Conservation (phyloP, 1,284 basidiomycete species). For the Paramarasmius palmivorus region DNA sequence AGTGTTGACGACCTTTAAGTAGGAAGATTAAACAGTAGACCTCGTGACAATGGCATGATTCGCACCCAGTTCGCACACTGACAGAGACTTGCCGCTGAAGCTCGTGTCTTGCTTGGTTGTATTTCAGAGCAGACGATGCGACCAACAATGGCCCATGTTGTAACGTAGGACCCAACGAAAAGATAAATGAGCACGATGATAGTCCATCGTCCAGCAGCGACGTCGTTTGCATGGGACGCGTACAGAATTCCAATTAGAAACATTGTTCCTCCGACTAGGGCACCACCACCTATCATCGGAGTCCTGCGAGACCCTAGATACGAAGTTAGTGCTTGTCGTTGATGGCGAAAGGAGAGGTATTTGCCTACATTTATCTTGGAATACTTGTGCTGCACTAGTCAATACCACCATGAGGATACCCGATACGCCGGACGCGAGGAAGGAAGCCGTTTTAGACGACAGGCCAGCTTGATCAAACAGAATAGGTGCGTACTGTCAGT, state of each 20-base stretch:
- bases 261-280: constrained; percentile 1
- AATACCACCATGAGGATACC: constrained; percentile 47
- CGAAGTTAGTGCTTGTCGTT: background rate
- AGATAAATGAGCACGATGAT: constrained; percentile 9
- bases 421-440: constrained; percentile 53
- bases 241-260: constrained; percentile 4
- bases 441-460: constrained; percentile 42
- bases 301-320: background rate
- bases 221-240: constrained; percentile 4
- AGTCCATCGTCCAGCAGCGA: background rate
- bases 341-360: background rate
- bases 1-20: constrained; percentile 1
- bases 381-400: constrained; percentile 23
- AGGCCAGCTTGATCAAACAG: constrained; percentile 53
- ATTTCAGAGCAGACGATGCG: constrained; percentile 4
- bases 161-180: constrained; percentile 2
- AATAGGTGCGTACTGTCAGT: constrained; percentile 47
- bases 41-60: background rate
- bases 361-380: constrained; percentile 6
- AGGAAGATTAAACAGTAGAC: background rate
- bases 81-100: constrained; percentile 2
- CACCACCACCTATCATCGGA: constrained; percentile 5
- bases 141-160: constrained; percentile 6
- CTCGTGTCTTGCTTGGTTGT: constrained; percentile 3
- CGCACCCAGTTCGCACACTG: constrained; percentile 8